Percentiles rank a stretch among this genome's conserved stretches.
Conservation (phyloP, 345 rosid genomes). For the Linum tenue region DNA sequence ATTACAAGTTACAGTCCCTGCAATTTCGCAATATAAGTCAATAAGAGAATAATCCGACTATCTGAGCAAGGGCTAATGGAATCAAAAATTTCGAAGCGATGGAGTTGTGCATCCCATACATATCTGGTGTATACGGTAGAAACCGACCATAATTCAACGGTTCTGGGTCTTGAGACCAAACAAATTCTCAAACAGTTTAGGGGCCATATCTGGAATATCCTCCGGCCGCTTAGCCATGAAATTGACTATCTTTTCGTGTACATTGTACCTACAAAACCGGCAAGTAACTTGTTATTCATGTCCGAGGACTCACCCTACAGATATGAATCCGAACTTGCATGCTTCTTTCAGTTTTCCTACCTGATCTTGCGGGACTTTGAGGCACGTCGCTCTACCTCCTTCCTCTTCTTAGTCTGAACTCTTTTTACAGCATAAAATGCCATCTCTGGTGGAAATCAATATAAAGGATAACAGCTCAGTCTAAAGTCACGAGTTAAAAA, state of each 20-base stretch:
- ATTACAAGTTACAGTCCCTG: too few species aligned
- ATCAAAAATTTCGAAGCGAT: too few species aligned
- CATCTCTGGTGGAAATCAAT: slow-evolving; percentile 37
- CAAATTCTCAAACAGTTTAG: slow-evolving; percentile 64
- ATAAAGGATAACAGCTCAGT: background rate
- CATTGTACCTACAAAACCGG: slow-evolving; percentile 43
- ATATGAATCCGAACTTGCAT: background rate
- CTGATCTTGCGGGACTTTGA: slow-evolving; percentile 89
- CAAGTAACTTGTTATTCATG: too few species aligned
- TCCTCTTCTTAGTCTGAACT: slow-evolving; percentile 73
- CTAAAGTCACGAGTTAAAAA: background rate
- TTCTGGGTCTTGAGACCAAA: slow-evolving; percentile 56
- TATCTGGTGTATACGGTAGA: too few species aligned
- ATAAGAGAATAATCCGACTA: too few species aligned
- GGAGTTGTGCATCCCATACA: too few species aligned
- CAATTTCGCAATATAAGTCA: too few species aligned
- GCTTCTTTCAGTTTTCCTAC: slow-evolving; percentile 16
- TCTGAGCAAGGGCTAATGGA: too few species aligned
- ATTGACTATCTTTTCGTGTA: slow-evolving; percentile 72
- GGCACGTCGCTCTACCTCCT: slow-evolving; percentile 74
- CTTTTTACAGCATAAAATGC: slow-evolving; percentile 67
- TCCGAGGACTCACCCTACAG: background rate
- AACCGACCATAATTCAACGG: background rate
- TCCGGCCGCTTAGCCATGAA: slow-evolving; percentile 72
- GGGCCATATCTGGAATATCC: slow-evolving; percentile 56